phyloP scores from a whole-genome alignment of 768 basidiomycete species.

The Phylloporus sp. region DNA sequence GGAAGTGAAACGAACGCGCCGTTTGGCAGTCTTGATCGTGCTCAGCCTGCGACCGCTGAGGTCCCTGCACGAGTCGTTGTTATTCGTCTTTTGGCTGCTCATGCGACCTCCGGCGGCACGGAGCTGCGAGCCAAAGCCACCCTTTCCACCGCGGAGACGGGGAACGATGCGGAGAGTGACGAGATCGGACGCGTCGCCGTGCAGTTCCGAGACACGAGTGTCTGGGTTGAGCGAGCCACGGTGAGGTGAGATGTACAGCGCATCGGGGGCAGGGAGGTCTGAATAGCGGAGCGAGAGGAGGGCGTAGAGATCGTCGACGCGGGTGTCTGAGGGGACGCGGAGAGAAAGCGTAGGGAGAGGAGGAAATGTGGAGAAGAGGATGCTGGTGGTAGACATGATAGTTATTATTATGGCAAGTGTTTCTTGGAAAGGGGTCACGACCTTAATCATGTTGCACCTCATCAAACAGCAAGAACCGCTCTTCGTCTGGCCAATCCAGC shows the following conservation, averaged over 20 bases:
- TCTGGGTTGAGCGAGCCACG: conserved; percentile 29
- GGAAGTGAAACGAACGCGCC: conserved; percentile 43
- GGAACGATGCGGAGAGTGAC: conserved; percentile 73
- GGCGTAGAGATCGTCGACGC: conserved; percentile 38
- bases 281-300: conserved; percentile 45
- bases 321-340: conserved; percentile 37
- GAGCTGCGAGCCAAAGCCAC: conserved; percentile 95
- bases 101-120: conserved; percentile 96
- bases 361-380: conserved; percentile 56
- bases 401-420: conserved; percentile 14
- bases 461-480: conserved; percentile 26
- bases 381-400: conserved; percentile 45
- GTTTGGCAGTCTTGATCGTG: conserved; percentile 95
- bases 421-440: too few species aligned
- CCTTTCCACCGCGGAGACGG: conserved; percentile 83
- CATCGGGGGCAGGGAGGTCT: conserved; percentile 38
- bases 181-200: conserved; percentile 33
- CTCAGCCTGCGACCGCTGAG: conserved; percentile 84
- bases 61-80: conserved; percentile 93
- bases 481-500: conserved; percentile 59
- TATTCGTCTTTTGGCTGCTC: conserved; percentile 93
- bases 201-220: conserved; percentile 34
- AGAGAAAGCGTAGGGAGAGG: conserved; percentile 57
- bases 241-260: conserved; percentile 40
- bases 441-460: conserved; percentile 15